Conservation (phyloP, 768 basidiomycete species). For the Mycena leptocephala region DNA sequence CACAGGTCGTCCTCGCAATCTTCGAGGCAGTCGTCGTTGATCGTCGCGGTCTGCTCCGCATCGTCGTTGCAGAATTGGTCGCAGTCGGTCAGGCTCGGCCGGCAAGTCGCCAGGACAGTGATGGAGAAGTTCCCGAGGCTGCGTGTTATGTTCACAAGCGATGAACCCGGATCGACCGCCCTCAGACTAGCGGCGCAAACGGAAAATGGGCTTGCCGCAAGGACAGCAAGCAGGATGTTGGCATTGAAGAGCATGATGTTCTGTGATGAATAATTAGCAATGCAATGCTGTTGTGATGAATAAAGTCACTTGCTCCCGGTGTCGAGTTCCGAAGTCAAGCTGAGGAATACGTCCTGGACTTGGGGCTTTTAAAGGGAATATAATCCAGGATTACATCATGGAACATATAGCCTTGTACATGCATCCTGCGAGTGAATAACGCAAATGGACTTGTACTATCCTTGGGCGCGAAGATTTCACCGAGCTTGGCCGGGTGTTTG, state of each 20-base stretch:
- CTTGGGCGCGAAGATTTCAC: too few species aligned
- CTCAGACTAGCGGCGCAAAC: background rate
- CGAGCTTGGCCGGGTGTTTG: too few species aligned
- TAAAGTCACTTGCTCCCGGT: too few species aligned
- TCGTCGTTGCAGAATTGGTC: background rate
- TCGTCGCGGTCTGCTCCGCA: background rate
- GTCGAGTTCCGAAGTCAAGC: too few species aligned
- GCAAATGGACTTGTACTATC: too few species aligned
- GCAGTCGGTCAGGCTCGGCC: background rate
- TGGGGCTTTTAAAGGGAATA: too few species aligned
- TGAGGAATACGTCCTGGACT: too few species aligned
- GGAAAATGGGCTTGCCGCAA: background rate
- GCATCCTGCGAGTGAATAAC: too few species aligned
- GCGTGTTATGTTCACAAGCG: background rate
- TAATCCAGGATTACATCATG: too few species aligned
- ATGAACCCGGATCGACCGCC: background rate
- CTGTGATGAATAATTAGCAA: background rate
- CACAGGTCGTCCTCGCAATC: background rate
- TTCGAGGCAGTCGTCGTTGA: background rate
- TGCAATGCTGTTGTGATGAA: background rate
- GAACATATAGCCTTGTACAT: too few species aligned
- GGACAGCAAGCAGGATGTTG: background rate
- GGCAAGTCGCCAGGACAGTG: background rate
- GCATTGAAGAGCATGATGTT: background rate
- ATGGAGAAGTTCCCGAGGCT: background rate